Percentiles rank a stretch among this genome's conserved stretches.
Evolutionary conservation across 768 basidiomycete species (phyloP).

Genomic region (Termitomyces sp.): DNA sequence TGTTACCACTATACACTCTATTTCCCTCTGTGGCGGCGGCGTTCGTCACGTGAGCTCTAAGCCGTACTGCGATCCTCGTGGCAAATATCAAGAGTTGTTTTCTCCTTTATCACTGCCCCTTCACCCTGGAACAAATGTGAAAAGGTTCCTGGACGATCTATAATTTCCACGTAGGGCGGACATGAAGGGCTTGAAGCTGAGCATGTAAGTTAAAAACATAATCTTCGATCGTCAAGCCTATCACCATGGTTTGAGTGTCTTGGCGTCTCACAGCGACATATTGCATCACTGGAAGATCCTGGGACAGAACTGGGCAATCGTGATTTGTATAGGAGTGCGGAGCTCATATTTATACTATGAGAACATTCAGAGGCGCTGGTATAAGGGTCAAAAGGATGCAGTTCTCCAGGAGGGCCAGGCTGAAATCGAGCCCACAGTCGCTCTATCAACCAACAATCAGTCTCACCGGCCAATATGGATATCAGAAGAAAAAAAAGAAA

Average conservation of each 20-base stretch:
- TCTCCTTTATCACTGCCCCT: no score
- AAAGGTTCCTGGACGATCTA: no score
- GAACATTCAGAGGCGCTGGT: background rate
- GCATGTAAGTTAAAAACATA: no score
- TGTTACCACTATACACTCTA: no score
- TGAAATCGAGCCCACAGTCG: background rate
- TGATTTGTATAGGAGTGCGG: background rate
- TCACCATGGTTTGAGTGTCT: background rate
- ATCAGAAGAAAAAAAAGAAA: background rate
- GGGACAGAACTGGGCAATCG: background rate
- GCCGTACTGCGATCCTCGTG: no score
- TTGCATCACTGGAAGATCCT: background rate
- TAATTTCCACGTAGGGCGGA: no score
- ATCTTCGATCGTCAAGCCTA: no score
- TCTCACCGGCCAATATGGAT: background rate
- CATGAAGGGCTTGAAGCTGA: no score
- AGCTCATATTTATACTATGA: background rate
- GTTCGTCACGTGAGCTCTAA: no score
- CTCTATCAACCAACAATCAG: background rate
- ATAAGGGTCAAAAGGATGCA: slow-evolving; percentile 2
- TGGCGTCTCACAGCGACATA: background rate
- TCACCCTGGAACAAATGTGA: no score
- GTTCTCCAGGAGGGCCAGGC: background rate
- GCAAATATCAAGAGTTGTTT: no score
- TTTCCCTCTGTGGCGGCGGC: no score